Evolutionary conservation across 805 yeast genomes (phyloP).

Genomic region (Metschnikowia orientalis): DNA sequence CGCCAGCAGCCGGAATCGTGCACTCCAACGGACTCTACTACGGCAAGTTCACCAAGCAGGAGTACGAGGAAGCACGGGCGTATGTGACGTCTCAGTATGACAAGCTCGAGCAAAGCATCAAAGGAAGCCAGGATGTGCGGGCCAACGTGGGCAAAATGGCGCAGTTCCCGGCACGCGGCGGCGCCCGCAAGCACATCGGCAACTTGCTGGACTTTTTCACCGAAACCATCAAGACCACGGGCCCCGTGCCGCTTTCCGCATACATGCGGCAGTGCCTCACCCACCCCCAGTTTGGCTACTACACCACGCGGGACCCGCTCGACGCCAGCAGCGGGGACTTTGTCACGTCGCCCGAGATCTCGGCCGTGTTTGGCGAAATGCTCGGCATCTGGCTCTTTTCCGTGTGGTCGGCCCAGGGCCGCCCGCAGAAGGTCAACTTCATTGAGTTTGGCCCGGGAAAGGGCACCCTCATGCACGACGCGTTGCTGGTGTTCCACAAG

Average conservation of each 20-base stretch:
- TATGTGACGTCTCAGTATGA: slow-evolving; percentile 29
- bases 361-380: slow-evolving; percentile 83
- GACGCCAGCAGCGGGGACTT: slow-evolving; percentile 65
- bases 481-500: slow-evolving; percentile 45
- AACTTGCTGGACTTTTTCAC: slow-evolving; percentile 37
- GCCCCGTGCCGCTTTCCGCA: slow-evolving; percentile 68
- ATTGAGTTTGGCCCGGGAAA: slow-evolving; percentile 84
- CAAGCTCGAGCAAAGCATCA: slow-evolving; percentile 32
- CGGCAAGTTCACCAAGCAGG: slow-evolving; percentile 35
- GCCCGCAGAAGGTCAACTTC: slow-evolving; percentile 47
- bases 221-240: slow-evolving; percentile 59
- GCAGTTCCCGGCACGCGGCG: slow-evolving; percentile 29
- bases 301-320: slow-evolving; percentile 72
- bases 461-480: slow-evolving; percentile 74
- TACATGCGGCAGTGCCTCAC: slow-evolving; percentile 81
- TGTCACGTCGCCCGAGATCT: slow-evolving; percentile 81
- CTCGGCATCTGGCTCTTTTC: slow-evolving; percentile 69
- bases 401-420: slow-evolving; percentile 54
- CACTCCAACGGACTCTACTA: slow-evolving; percentile 28
- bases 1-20: slow-evolving; percentile 13
- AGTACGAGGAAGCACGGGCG: slow-evolving; percentile 37
- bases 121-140: slow-evolving; percentile 33
- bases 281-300: slow-evolving; percentile 74
- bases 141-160: slow-evolving; percentile 35
- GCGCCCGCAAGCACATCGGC: slow-evolving; percentile 11